A percentile compares a stretch with the other conserved stretches of the same genome.
These are phyloP conservation scores for Claviceps citrina DNA, from an alignment of 2,329 filamentous ascomycete genomes.

Conservation along the genomic window DNA sequence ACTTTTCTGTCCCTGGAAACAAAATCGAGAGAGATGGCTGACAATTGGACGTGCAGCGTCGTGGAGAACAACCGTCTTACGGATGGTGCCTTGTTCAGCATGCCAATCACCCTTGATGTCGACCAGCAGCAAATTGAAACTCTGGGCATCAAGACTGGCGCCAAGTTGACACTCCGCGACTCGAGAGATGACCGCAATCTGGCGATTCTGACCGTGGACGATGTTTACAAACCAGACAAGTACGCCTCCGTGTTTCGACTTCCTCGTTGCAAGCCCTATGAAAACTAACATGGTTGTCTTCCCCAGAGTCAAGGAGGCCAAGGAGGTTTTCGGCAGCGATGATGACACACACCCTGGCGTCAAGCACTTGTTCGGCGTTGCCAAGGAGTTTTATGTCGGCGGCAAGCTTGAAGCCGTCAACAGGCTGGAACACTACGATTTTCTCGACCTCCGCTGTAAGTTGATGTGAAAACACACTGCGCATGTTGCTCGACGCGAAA, in stretches of 20 bases:
- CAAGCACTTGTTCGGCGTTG: slow-evolving; percentile 70
- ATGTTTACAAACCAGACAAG: slow-evolving; percentile 94
- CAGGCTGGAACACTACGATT: slow-evolving; percentile 96
- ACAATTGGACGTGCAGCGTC: slow-evolving; percentile 41
- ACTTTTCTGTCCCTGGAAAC: not conserved
- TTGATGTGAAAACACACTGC: slow-evolving; percentile 5
- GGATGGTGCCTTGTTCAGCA: slow-evolving; percentile 83
- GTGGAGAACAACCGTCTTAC: slow-evolving; percentile 76
- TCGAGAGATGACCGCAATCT: slow-evolving; percentile 93
- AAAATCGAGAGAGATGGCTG: not conserved
- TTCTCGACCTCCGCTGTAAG: slow-evolving; percentile 86
- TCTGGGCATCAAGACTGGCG: slow-evolving; percentile 60
- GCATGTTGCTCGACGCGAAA: not conserved
- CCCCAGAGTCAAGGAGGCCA: slow-evolving; percentile 69
- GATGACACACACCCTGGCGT: slow-evolving; percentile 84
- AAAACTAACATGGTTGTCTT: not conserved
- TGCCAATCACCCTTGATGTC: slow-evolving; percentile 90
- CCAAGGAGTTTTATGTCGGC: slow-evolving; percentile 81
- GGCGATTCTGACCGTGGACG: slow-evolving; percentile 87
- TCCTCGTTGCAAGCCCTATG: not conserved
- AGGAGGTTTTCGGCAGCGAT: slow-evolving; percentile 84
- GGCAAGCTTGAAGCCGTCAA: slow-evolving; percentile 93
- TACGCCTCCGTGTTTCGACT: slow-evolving; percentile 26
- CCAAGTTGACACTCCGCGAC: slow-evolving; percentile 77
- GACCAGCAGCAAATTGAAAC: slow-evolving; percentile 59